Conservation (phyloP, 2,329 filamentous ascomycete species). For the Trichoderma gracile region DNA sequence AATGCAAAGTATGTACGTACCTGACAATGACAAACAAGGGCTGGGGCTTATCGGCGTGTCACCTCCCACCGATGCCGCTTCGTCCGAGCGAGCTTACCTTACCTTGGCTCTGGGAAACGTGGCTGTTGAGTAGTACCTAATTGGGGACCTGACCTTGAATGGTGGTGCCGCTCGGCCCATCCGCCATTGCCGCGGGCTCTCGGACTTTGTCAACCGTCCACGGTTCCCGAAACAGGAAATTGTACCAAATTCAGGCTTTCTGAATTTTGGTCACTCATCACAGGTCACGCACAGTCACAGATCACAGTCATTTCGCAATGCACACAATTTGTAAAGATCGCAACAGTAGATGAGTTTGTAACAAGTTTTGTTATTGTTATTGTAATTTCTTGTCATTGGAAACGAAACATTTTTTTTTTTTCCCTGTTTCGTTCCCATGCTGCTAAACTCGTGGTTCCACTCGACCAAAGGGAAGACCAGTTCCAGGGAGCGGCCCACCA, state of each 20-base stretch:
- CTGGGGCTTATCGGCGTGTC: slow-evolving; percentile 13
- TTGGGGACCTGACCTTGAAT: no score
- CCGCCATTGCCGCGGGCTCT: slow-evolving; percentile 18
- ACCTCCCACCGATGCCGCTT: slow-evolving; percentile 17
- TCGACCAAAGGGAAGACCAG: slow-evolving; percentile 23
- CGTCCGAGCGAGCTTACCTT: slow-evolving; percentile 1
- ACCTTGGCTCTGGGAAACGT: no score
- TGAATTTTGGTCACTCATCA: not conserved
- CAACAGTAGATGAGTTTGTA: slow-evolving; percentile 12
- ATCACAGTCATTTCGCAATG: not conserved
- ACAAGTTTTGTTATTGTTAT: slow-evolving; percentile 4
- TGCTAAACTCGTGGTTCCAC: slow-evolving; percentile 18
- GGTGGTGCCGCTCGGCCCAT: slow-evolving; percentile 17
- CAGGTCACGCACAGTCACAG: not conserved
- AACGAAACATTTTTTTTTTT: no score
- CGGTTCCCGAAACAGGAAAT: not conserved
- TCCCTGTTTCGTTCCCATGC: not conserved
- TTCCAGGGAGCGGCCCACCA: slow-evolving; percentile 23
- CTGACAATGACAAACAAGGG: no score
- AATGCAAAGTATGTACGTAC: slow-evolving; percentile 22
- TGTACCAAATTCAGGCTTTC: not conserved
- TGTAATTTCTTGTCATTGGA: not conserved
- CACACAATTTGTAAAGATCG: not conserved
- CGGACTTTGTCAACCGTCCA: slow-evolving; percentile 7
- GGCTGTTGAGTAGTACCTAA: no score